A percentile compares a stretch with the other conserved stretches of the same genome.
phyloP scores from a whole-genome alignment of 805 yeast species.

The Wickerhamomyces sydowiorum region DNA sequence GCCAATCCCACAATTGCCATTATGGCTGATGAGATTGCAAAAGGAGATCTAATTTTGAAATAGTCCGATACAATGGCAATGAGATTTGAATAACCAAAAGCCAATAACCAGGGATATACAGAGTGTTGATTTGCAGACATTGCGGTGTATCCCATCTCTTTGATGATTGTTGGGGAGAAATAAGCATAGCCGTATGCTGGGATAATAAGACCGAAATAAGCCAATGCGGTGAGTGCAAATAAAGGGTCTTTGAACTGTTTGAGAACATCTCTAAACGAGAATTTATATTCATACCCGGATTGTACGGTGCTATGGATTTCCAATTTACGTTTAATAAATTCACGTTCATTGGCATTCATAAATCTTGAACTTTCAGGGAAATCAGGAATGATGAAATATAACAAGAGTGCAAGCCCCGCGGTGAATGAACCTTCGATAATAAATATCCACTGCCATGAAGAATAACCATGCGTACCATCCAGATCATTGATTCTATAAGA shows the following conservation, averaged over 20 bases:
- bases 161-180: constrained; percentile 35
- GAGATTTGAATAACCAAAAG: constrained; percentile 61
- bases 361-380: constrained; percentile 35
- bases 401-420: constrained; percentile 30
- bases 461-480: constrained; percentile 38
- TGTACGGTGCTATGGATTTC: constrained; percentile 30
- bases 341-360: constrained; percentile 33
- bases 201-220: constrained; percentile 32
- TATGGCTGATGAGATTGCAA: constrained; percentile 27
- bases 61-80: constrained; percentile 62
- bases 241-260: constrained; percentile 53
- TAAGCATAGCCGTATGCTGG: constrained; percentile 40
- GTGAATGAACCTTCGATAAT: constrained; percentile 46
- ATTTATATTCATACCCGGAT: constrained; percentile 29
- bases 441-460: constrained; percentile 47
- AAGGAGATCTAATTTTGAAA: constrained; percentile 38
- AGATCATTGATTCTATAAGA: constrained; percentile 38
- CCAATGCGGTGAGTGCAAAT: constrained; percentile 31
- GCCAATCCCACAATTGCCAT: constrained; percentile 29
- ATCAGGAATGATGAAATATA: constrained; percentile 37
- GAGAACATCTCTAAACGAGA: constrained; percentile 26
- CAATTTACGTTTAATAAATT: constrained; percentile 30
- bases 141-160: constrained; percentile 47
- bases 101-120: constrained; percentile 79
- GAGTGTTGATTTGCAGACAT: constrained; percentile 75